Evolutionary conservation across 2,329 filamentous ascomycete genomes (phyloP), one percentile per base, ranked within the genome.

Genomic region (Aspergillus oerlinghausenensis): DNA sequence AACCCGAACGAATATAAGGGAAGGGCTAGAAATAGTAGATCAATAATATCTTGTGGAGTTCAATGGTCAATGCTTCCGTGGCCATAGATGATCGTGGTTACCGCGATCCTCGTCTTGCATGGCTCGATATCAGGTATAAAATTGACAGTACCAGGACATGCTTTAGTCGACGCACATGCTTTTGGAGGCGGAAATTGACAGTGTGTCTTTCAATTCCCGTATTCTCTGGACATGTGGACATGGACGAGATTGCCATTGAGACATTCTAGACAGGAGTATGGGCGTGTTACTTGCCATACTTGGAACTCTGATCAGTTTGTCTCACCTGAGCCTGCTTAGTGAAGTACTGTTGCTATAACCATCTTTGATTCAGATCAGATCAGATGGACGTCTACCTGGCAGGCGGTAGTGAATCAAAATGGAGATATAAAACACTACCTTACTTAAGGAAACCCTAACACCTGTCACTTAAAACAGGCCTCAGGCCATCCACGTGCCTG

Each of bases 201-300:
- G 25, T 45, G n/a, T 55, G 60, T 29, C 49, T 55, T 23, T 60
- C 53, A 8, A 35, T 25, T 21, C n/a, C 10, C 38, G 52, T 50
- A 11, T 21, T 50, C 55, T 45, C 26, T 51, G 35, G 56, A 53
- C 32, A 54, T 55, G 54, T 59, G 56, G 51, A 58, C 55, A n/a
- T 52, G 19, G 51, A 61, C 29, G 55, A 56, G 48, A 23, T 56
- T 19, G 52, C 53, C 40, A 29, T 57, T 11, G 38, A 55, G 32
- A 51, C 55, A 5, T 57, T 54, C 26, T 57, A 54, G 58, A 52
- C 55, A 21, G 26, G 45, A 23, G 55, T 60, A 10, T 55, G 55
- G 51, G 17, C 11, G 21, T 26, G 43, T 11, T 25, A 6, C 26
- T 14, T 47, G 23, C 43, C 8, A 47, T 47, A n/a, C 5, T 17